Conservation (phyloP, 163 green algal species). For the Scenedesmus sp. region DNA sequence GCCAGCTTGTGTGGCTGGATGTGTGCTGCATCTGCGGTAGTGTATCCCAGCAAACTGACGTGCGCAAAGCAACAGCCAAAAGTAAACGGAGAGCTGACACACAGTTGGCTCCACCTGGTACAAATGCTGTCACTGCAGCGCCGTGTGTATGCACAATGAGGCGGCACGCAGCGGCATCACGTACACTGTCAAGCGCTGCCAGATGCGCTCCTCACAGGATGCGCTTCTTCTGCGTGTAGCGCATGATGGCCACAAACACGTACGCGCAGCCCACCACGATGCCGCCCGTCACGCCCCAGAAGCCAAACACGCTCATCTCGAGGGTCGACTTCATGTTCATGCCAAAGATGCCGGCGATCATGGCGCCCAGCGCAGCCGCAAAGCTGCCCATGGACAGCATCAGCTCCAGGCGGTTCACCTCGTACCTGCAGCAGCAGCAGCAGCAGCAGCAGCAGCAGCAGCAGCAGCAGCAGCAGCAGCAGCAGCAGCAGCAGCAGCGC, state of each 20-base stretch:
- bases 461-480: neutral
- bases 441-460: neutral
- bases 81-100: too few relatives aligned
- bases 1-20: too few relatives aligned
- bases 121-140: too few relatives aligned
- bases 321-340: slow-evolving; percentile 96
- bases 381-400: slow-evolving; percentile 96
- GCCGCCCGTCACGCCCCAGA: slow-evolving; percentile 86
- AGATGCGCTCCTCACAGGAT: slow-evolving; percentile 86
- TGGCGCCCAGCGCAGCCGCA: slow-evolving; percentile 92
- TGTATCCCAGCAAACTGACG: too few relatives aligned
- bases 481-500: slow-evolving; percentile 4
- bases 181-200: too few relatives aligned
- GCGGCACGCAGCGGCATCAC: neutral
- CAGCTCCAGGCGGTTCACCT: slow-evolving; percentile 98
- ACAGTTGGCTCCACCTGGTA: too few relatives aligned
- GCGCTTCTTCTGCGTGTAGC: slow-evolving; percentile 84
- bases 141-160: too few relatives aligned
- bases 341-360: slow-evolving; percentile 93
- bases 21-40: too few relatives aligned
- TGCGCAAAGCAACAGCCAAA: too few relatives aligned
- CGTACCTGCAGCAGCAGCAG: slow-evolving; percentile 53
- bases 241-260: slow-evolving; percentile 85
- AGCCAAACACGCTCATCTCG: slow-evolving; percentile 88
- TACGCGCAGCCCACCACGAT: slow-evolving; percentile 88